Evolutionary conservation across 1,284 basidiomycete genomes (phyloP).

Genomic region (Marasmius tenuissimus): DNA sequence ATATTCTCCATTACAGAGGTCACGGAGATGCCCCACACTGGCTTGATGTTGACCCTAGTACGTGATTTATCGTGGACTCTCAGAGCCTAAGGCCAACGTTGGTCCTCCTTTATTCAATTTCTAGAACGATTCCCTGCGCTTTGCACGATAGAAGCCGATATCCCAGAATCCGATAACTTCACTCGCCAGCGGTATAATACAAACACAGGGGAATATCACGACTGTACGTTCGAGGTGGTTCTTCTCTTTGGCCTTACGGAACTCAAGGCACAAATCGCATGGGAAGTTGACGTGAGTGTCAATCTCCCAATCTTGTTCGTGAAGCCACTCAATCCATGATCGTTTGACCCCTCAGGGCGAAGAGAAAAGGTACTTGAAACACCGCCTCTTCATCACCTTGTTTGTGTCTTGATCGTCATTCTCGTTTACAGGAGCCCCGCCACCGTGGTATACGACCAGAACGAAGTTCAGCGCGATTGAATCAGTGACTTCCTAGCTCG

Average conservation of each 20-base stretch:
- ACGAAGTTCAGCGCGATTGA: not conserved
- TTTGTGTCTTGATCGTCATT: not conserved
- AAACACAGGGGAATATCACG: not conserved
- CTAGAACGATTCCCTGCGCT: conserved; percentile 3
- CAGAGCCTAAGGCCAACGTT: not conserved
- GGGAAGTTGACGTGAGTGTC: conserved; percentile 7
- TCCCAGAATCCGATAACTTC: not conserved
- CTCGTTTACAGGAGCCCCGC: not conserved
- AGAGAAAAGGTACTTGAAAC: not conserved
- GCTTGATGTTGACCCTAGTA: conserved; percentile 5
- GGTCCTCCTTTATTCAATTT: not conserved
- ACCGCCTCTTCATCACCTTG: too few relatives aligned
- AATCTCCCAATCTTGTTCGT: not conserved
- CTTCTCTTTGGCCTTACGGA: conserved; percentile 13
- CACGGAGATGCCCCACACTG: not conserved
- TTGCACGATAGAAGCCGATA: conserved; percentile 10
- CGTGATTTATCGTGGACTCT: not conserved
- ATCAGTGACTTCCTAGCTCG: too few relatives aligned
- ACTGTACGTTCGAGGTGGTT: conserved; percentile 7
- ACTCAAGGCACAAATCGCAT: conserved; percentile 13
- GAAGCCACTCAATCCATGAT: not conserved
- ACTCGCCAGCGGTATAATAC: not conserved
- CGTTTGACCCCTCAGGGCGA: not conserved
- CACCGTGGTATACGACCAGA: not conserved
- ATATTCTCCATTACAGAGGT: conserved; percentile 4